Percentiles rank a stretch among this genome's conserved stretches.
phyloP scores from a whole-genome alignment of 2,329 filamentous ascomycete species.

The Byssochlamys sp. region DNA sequence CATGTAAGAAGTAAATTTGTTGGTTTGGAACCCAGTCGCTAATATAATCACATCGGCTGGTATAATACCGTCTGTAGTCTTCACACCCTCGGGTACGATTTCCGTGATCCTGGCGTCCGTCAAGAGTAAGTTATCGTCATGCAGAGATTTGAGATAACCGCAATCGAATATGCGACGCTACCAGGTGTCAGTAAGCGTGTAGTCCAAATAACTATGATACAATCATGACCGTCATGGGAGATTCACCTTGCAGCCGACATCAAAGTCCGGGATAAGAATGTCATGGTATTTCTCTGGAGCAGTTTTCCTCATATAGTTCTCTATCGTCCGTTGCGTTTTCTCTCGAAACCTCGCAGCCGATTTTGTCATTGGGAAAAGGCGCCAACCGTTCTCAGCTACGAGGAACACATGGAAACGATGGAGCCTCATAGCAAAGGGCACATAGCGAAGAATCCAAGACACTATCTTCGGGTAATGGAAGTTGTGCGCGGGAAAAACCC shows the following conservation, averaged over 20 bases:
- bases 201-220: too few relatives aligned
- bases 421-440: conserved; percentile 36
- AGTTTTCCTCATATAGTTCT: conserved; percentile 40
- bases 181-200: too few relatives aligned
- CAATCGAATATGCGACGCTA: conserved; percentile 49
- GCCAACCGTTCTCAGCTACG: conserved; percentile 13
- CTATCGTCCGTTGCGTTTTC: conserved; percentile 24
- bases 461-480: conserved; percentile 41
- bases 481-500: conserved; percentile 39
- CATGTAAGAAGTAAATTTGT: conserved; percentile 45
- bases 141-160: conserved; percentile 45
- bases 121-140: conserved; percentile 45
- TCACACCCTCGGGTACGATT: conserved; percentile 42
- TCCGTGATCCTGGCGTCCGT: conserved; percentile 43
- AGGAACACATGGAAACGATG: conserved; percentile 28
- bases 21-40: conserved; percentile 53
- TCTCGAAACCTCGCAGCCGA: conserved; percentile 31
- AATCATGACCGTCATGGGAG: too few relatives aligned
- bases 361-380: conserved; percentile 35
- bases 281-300: conserved; percentile 54
- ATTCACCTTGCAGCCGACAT: conserved; percentile 48
- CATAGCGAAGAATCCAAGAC: conserved; percentile 38
- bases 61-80: conserved; percentile 34
- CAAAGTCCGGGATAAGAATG: conserved; percentile 53
- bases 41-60: conserved; percentile 53